These are phyloP conservation scores for Barnettozyma pratensis DNA, from an alignment of 805 yeast species.

Conservation along the genomic window DNA sequence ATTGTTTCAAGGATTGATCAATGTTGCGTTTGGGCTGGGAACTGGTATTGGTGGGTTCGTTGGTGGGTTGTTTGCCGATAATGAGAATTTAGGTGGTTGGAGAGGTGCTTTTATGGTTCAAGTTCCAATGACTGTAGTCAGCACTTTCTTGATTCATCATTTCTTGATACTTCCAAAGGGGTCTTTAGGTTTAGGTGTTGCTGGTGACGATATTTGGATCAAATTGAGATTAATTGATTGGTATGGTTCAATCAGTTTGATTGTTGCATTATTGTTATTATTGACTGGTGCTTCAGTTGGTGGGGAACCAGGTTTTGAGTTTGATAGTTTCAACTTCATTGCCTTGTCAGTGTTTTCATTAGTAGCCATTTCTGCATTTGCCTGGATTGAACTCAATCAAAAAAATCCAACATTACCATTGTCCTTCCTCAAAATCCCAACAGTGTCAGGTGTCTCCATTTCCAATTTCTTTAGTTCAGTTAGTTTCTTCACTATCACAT, in stretches of 20 bases:
- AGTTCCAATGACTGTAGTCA: slow-evolving; percentile 43
- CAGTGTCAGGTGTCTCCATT: slow-evolving; percentile 59
- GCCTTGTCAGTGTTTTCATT: slow-evolving; percentile 31
- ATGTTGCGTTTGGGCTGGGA: slow-evolving; percentile 72
- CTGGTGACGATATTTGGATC: slow-evolving; percentile 34
- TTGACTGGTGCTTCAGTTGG: slow-evolving; percentile 50
- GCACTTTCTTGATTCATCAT: slow-evolving; percentile 36
- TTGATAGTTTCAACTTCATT: slow-evolving; percentile 27
- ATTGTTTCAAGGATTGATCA: slow-evolving; percentile 76
- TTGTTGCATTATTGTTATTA: slow-evolving; percentile 38
- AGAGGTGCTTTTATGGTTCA: slow-evolving; percentile 47
- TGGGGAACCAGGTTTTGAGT: slow-evolving; percentile 40
- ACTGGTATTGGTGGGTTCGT: slow-evolving; percentile 65
- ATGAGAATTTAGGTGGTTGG: slow-evolving; percentile 39
- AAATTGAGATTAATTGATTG: slow-evolving; percentile 56
- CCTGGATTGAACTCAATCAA: slow-evolving; percentile 34
- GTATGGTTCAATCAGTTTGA: slow-evolving; percentile 42
- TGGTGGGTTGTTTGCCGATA: slow-evolving; percentile 48
- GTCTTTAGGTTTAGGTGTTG: slow-evolving; percentile 48
- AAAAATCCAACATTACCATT: slow-evolving; percentile 62
- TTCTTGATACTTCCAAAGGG: slow-evolving; percentile 40
- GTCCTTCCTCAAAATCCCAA: slow-evolving; percentile 46
- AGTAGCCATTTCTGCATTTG: slow-evolving; percentile 36
- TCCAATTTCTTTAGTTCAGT: slow-evolving; percentile 50
- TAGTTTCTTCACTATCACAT: slow-evolving; percentile 38